A percentile compares a stretch with the other conserved stretches of the same genome.
Conservation (phyloP, 23 red algal genomes). For the Rhodosorus marinus region DNA sequence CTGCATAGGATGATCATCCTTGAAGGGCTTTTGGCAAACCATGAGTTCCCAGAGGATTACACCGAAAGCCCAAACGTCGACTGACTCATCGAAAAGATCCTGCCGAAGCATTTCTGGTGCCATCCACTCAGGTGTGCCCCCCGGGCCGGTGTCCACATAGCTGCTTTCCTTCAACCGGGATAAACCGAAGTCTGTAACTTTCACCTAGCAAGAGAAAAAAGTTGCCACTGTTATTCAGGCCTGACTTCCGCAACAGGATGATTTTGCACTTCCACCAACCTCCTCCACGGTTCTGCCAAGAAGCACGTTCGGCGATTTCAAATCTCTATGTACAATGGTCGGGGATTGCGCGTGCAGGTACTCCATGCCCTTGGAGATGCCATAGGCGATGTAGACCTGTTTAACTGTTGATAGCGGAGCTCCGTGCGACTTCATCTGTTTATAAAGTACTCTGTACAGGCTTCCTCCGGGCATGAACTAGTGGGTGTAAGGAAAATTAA, state of each 20-base stretch:
- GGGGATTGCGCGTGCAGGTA: conserved; percentile 83
- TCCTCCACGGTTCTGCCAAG: conserved; percentile 55
- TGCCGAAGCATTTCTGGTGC: conserved; percentile 91
- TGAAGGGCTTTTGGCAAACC: conserved; percentile 86
- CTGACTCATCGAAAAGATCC: conserved; percentile 65
- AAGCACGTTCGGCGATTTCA: conserved; percentile 90
- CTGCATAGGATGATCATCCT: conserved; percentile 89
- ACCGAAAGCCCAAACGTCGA: conserved; percentile 93
- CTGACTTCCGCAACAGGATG: no score
- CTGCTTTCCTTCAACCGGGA: conserved; percentile 42
- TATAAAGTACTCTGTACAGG: conserved; percentile 78
- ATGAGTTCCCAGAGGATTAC: conserved; percentile 99
- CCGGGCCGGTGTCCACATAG: conserved; percentile 81
- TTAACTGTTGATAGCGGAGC: conserved; percentile 58
- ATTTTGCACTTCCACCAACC: no score
- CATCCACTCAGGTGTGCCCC: conserved; percentile 99
- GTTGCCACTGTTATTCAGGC: no score
- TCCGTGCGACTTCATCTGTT: conserved; percentile 28
- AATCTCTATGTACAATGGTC: conserved; percentile 75
- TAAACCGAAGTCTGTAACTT: conserved; percentile 95
- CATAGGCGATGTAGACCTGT: conserved; percentile 72
- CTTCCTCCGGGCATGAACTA: conserved; percentile 87
- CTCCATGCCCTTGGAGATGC: conserved; percentile 78
- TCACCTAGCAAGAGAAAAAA: no score
- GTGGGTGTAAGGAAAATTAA: no score